These are phyloP conservation scores for Pseudocercospora vitis DNA, from an alignment of 2,329 filamentous ascomycete species.

Conservation along the genomic window DNA sequence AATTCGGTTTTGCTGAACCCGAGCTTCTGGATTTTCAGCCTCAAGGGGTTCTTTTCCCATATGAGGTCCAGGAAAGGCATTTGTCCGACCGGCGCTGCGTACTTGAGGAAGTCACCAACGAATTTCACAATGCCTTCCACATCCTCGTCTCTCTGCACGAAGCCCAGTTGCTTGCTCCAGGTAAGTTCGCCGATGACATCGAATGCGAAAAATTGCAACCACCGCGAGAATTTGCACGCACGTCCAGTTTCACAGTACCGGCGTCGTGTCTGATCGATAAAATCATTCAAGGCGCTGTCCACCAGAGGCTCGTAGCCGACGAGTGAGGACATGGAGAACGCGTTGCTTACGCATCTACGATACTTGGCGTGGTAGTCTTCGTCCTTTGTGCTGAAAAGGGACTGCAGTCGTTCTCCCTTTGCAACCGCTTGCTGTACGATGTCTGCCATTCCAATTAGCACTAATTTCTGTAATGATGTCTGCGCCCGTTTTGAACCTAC, in stretches of 20 bases:
- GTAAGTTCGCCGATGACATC: constrained; percentile 79
- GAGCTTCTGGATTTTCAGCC: constrained; percentile 65
- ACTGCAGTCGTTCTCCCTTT: constrained; percentile 66
- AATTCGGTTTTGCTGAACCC: constrained; percentile 69
- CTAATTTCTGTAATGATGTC: neutral
- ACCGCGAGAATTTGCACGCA: constrained; percentile 65
- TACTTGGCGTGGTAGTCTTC: constrained; percentile 75
- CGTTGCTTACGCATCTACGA: constrained; percentile 71
- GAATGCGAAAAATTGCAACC: constrained; percentile 80
- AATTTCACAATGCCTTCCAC: constrained; percentile 72
- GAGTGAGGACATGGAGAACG: constrained; percentile 74
- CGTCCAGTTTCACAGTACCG: constrained; percentile 44
- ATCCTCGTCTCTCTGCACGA: constrained; percentile 71
- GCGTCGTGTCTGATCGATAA: constrained; percentile 56
- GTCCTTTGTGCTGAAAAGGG: constrained; percentile 74
- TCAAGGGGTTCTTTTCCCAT: constrained; percentile 73
- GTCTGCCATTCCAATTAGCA: constrained; percentile 39
- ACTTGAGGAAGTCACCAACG: constrained; percentile 64
- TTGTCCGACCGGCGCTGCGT: constrained; percentile 72
- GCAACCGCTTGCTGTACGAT: constrained; percentile 73
- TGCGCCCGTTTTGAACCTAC: neutral
- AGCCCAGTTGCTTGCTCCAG: constrained; percentile 72
- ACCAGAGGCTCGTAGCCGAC: constrained; percentile 80
- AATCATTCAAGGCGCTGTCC: constrained; percentile 70
- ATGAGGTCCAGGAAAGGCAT: constrained; percentile 70